Conservation (phyloP, 2,329 filamentous ascomycete species). For the Colletotrichum shisoi region DNA sequence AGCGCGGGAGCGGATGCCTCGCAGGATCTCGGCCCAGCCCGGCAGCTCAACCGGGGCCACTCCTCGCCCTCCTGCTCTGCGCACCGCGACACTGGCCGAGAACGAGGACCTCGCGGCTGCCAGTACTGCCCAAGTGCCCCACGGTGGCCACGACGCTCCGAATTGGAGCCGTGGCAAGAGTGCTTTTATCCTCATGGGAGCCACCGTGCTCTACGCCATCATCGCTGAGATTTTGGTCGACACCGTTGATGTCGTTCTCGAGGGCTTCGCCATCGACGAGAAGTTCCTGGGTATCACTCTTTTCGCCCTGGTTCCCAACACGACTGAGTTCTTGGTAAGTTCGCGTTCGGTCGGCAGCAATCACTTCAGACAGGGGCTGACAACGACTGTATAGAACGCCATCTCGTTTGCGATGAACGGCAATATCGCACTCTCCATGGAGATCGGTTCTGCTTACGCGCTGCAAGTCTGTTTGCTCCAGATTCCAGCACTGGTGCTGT, state of each 20-base stretch:
- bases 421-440: slow-evolving; percentile 98
- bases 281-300: slow-evolving; percentile 97
- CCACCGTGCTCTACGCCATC: slow-evolving; percentile 91
- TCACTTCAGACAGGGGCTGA: not conserved
- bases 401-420: slow-evolving; percentile 99
- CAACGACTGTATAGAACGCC: slow-evolving; percentile 71
- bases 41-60: slow-evolving; percentile 49
- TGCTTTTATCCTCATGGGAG: slow-evolving; percentile 83
- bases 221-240: slow-evolving; percentile 97
- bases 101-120: slow-evolving; percentile 55
- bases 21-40: slow-evolving; percentile 50
- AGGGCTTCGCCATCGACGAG: slow-evolving; percentile 90
- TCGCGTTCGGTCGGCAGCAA: slow-evolving; percentile 24
- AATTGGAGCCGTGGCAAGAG: slow-evolving; percentile 97
- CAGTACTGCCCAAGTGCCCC: slow-evolving; percentile 48
- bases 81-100: slow-evolving; percentile 53
- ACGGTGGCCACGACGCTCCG: slow-evolving; percentile 92
- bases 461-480: slow-evolving; percentile 95
- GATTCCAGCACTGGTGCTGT: slow-evolving; percentile 90
- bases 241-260: slow-evolving; percentile 94
- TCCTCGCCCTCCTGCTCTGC: slow-evolving; percentile 52
- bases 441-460: slow-evolving; percentile 96
- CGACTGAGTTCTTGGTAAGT: slow-evolving; percentile 91
- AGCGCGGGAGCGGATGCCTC: slow-evolving; percentile 70
- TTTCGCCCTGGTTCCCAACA: slow-evolving; percentile 96